A percentile compares a stretch with the other conserved stretches of the same genome.
These are phyloP conservation scores for Fonsecaea nubica DNA, from an alignment of 2,329 filamentous ascomycete genomes.

Conservation along the genomic window DNA sequence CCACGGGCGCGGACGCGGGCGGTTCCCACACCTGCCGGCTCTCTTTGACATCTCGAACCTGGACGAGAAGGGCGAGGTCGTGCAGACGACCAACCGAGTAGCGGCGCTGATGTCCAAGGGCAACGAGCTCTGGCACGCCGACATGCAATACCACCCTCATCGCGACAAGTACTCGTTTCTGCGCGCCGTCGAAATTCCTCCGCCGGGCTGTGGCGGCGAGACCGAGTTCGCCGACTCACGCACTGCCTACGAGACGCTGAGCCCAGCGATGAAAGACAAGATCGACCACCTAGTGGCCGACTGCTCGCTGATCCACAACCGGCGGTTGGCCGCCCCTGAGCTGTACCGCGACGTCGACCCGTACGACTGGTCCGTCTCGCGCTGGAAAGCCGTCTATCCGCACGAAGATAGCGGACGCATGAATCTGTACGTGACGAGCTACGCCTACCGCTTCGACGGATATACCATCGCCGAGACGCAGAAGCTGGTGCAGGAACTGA, in stretches of 20 bases:
- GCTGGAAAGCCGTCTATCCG: conserved; percentile 3
- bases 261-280: conserved; percentile 10
- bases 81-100: neutral
- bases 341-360: conserved; percentile 12
- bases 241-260: conserved; percentile 15
- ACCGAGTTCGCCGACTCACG: conserved; percentile 16
- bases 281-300: conserved; percentile 2
- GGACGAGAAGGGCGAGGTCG: conserved; percentile 3
- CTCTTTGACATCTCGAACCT: conserved; percentile 12
- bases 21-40: conserved; percentile 1
- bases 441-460: conserved; percentile 1
- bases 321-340: conserved; percentile 7
- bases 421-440: conserved; percentile 4
- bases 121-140: conserved; percentile 17
- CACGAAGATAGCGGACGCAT: conserved; percentile 7
- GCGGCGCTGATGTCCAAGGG: conserved; percentile 1
- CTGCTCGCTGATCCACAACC: conserved; percentile 14
- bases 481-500: neutral
- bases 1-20: neutral
- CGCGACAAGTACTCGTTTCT: conserved; percentile 5
- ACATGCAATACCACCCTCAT: conserved; percentile 8
- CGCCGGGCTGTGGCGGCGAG: conserved; percentile 4
- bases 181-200: neutral
- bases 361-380: conserved; percentile 6
- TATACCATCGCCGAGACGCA: neutral